Percentiles rank a stretch among this genome's conserved stretches.
Conservation (phyloP, 768 basidiomycete genomes). For the Rubroboletus satanas region DNA sequence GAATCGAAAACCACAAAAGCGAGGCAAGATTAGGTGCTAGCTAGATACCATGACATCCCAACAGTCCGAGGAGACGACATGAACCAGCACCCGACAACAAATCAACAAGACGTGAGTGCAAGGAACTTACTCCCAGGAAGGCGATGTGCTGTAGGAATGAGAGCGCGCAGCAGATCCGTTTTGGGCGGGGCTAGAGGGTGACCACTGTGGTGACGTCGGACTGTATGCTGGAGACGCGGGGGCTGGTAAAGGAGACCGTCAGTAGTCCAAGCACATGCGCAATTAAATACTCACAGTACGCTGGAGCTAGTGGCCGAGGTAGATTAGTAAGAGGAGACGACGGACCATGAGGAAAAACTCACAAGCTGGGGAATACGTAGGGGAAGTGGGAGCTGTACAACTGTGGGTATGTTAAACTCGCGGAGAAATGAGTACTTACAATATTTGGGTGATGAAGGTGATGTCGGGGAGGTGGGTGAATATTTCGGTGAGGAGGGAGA, state of each 20-base stretch:
- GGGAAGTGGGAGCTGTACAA: constrained; percentile 72
- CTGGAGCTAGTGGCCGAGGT: constrained; percentile 49
- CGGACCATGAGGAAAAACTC: constrained; percentile 33
- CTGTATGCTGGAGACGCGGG: constrained; percentile 86
- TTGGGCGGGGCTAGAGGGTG: constrained; percentile 75
- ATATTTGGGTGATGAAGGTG: constrained; percentile 89
- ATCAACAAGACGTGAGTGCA: constrained; percentile 5
- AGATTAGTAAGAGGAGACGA: constrained; percentile 2
- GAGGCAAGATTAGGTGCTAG: constrained; percentile 24
- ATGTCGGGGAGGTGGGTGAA: constrained; percentile 90
- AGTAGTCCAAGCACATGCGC: background rate
- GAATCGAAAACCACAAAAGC: constrained; percentile 8
- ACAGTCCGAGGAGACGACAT: constrained; percentile 5
- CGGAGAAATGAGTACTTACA: constrained; percentile 46
- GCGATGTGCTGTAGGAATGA: constrained; percentile 45
- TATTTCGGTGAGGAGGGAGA: constrained; percentile 91
- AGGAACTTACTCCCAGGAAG: constrained; percentile 47
- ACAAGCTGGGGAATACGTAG: constrained; percentile 86
- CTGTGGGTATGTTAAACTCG: constrained; percentile 6
- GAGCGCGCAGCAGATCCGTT: constrained; percentile 38
- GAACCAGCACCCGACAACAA: constrained; percentile 11
- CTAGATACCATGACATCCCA: constrained; percentile 18
- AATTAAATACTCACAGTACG: constrained; percentile 59
- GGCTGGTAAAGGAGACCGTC: constrained; percentile 39
- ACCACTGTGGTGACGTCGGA: constrained; percentile 82